Percentiles rank a stretch among this genome's conserved stretches.
Evolutionary conservation across 1,284 basidiomycete genomes (phyloP).

Genomic region (Inonotus hispidus): DNA sequence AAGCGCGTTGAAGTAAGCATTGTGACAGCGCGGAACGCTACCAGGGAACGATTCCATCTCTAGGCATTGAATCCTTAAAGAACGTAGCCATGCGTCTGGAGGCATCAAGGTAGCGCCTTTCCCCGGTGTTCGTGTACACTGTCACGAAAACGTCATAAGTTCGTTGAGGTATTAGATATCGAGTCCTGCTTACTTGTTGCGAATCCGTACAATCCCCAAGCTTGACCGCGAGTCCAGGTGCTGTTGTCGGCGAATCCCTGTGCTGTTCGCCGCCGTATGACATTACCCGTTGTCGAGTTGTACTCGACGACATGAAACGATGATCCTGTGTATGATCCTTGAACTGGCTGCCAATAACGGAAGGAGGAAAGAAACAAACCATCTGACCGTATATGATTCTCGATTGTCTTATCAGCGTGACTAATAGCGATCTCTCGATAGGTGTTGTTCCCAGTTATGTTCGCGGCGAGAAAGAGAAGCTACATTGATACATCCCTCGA

Average conservation of each 20-base stretch:
- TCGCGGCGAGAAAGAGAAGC: conserved; percentile 50
- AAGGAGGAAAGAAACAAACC: conserved; percentile 31
- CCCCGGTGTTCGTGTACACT: conserved; percentile 57
- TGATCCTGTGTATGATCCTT: conserved; percentile 34
- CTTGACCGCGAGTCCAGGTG: conserved; percentile 68
- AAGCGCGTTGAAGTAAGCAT: neutral
- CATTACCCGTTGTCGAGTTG: conserved; percentile 53
- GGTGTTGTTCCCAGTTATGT: conserved; percentile 53
- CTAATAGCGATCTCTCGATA: conserved; percentile 52
- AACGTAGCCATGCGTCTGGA: conserved; percentile 51
- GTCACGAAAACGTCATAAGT: conserved; percentile 12
- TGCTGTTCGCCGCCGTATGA: conserved; percentile 48
- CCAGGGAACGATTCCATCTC: conserved; percentile 61
- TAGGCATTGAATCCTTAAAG: conserved; percentile 52
- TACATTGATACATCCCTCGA: conserved; percentile 15
- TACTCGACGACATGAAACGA: conserved; percentile 69
- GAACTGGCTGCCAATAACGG: neutral
- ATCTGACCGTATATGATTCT: conserved; percentile 59
- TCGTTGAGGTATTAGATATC: neutral
- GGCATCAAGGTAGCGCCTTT: conserved; percentile 49
- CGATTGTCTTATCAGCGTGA: conserved; percentile 63
- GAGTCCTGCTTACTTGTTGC: conserved; percentile 47
- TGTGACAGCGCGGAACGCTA: conserved; percentile 21
- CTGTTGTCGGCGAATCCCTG: conserved; percentile 62
- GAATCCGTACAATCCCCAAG: conserved; percentile 67